A percentile compares a stretch with the other conserved stretches of the same genome.
phyloP scores from a whole-genome alignment of 305 asterid genomes.

The Plantago coronopus region DNA sequence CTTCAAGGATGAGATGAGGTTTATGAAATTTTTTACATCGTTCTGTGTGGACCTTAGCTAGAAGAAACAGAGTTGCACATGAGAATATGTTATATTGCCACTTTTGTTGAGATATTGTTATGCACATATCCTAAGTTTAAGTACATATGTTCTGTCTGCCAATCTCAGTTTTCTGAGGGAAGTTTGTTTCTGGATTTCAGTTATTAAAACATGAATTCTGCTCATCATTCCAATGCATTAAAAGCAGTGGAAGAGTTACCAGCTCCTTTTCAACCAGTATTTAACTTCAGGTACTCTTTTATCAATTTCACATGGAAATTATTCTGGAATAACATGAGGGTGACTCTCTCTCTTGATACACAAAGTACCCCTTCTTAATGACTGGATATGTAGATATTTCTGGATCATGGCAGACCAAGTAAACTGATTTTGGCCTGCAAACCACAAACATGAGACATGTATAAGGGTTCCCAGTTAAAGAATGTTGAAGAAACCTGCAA shows the following conservation, averaged over 20 bases:
- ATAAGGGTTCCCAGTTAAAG: constrained; percentile 11
- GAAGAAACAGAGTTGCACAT: neutral
- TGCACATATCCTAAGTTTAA: neutral
- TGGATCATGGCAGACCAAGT: constrained; percentile 13
- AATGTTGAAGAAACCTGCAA: constrained; percentile 1
- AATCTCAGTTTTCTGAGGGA: too few relatives aligned
- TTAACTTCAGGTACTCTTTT: constrained; percentile 69
- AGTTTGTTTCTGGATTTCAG: neutral
- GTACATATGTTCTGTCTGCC: neutral
- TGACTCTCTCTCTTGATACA: constrained; percentile 1
- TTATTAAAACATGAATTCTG: constrained; percentile 17
- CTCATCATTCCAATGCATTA: constrained; percentile 38
- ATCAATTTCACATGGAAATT: constrained; percentile 17
- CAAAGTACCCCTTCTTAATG: neutral
- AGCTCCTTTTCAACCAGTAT: constrained; percentile 58
- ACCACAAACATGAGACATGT: constrained; percentile 1
- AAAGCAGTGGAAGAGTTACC: constrained; percentile 80
- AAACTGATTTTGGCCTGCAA: constrained; percentile 19
- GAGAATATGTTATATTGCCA: neutral
- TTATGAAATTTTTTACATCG: neutral
- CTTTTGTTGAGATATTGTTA: too few relatives aligned
- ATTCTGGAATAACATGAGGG: constrained; percentile 4
- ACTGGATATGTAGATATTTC: neutral
- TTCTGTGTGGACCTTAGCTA: neutral
- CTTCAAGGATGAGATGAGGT: too few relatives aligned